phyloP scores from a whole-genome alignment of 805 yeast species.

The Lipomyces oligophaga region DNA sequence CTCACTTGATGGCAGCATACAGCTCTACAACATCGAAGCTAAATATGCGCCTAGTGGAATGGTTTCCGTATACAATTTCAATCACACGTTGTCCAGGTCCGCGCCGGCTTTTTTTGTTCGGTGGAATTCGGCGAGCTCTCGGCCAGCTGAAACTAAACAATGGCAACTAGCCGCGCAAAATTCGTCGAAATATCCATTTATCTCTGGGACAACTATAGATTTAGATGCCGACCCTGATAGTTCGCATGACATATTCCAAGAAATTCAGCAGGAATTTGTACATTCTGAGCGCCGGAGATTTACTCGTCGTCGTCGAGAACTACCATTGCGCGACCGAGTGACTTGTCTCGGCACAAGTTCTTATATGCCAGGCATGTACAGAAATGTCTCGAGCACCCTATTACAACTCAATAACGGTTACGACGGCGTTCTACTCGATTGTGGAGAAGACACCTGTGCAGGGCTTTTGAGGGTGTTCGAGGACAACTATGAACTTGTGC shows the following conservation, averaged over 20 bases:
- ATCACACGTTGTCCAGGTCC: too few relatives aligned
- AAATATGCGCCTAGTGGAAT: too few relatives aligned
- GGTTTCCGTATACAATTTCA: too few relatives aligned
- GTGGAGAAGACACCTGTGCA: slow-evolving; percentile 89
- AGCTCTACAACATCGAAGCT: too few relatives aligned
- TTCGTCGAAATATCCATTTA: neutral
- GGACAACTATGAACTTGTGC: slow-evolving; percentile 42
- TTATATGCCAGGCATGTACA: slow-evolving; percentile 74
- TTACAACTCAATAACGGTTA: slow-evolving; percentile 52
- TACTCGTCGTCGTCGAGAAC: neutral
- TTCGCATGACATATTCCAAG: neutral
- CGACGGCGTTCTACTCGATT: slow-evolving; percentile 59
- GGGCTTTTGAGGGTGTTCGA: slow-evolving; percentile 61
- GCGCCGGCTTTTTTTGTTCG: too few relatives aligned
- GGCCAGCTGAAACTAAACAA: too few relatives aligned
- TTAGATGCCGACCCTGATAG: neutral
- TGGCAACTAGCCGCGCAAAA: too few relatives aligned
- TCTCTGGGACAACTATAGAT: neutral
- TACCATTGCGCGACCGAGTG: slow-evolving; percentile 31
- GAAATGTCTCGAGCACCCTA: slow-evolving; percentile 81
- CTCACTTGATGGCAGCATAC: too few relatives aligned
- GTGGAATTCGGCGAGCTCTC: too few relatives aligned
- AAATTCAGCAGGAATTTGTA: neutral
- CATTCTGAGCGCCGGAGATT: neutral
- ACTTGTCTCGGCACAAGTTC: slow-evolving; percentile 90